phyloP scores from a whole-genome alignment of 768 basidiomycete species.

The Lyophyllum atratum region DNA sequence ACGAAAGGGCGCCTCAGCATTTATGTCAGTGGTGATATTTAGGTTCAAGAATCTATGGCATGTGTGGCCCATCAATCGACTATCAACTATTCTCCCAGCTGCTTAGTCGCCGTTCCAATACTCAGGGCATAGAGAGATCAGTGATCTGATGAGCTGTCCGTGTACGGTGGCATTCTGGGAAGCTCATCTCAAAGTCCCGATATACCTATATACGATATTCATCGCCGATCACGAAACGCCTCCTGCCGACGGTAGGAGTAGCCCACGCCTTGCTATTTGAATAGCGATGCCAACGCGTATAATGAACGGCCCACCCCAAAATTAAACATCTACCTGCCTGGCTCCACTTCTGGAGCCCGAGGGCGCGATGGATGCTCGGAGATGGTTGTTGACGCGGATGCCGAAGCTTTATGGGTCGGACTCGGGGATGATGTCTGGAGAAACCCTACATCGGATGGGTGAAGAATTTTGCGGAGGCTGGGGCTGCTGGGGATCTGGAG shows the following conservation, averaged over 20 bases:
- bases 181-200: too few relatives aligned
- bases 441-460: slow-evolving; percentile 13
- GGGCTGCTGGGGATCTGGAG: too few relatives aligned
- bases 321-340: too few relatives aligned
- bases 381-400: slow-evolving; percentile 10
- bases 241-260: background rate
- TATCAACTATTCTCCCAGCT: background rate
- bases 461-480: slow-evolving; percentile 25
- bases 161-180: too few relatives aligned
- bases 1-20: too few relatives aligned
- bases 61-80: background rate
- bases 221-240: background rate
- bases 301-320: too few relatives aligned
- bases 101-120: background rate
- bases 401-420: background rate
- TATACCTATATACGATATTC: background rate
- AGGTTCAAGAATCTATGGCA: background rate
- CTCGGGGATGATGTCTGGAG: slow-evolving; percentile 6
- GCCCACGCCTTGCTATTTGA: too few relatives aligned
- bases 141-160: background rate
- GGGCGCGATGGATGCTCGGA: slow-evolving; percentile 6
- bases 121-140: background rate
- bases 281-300: too few relatives aligned
- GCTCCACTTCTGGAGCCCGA: slow-evolving; percentile 26
- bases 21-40: too few relatives aligned